phyloP scores from a whole-genome alignment of 352 stramenopile species.

The Phytopythium chamaehyphon region DNA sequence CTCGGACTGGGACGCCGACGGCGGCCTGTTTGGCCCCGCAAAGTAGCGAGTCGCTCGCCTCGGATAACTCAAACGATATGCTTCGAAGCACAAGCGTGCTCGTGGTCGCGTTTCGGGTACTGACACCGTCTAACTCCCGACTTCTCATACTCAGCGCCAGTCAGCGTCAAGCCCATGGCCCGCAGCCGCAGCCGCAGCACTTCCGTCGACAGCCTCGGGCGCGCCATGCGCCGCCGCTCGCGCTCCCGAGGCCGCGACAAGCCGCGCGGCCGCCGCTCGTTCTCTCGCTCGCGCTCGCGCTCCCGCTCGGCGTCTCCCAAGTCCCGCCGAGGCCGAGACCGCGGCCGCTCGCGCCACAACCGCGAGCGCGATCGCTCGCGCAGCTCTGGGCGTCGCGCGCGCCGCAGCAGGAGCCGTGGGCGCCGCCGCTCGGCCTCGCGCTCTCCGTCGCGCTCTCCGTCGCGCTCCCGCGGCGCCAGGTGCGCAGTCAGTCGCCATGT shows the following conservation, averaged over 20 bases:
- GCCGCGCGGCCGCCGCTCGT: conserved; percentile 12
- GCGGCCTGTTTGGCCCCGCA: conserved; percentile 56
- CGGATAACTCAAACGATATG: too few species aligned
- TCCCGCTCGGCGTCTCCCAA: conserved; percentile 24
- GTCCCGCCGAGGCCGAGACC: conserved; percentile 20
- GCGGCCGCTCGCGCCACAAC: conserved; percentile 17
- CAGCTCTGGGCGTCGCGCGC: conserved; percentile 14
- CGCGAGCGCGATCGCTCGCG: conserved; percentile 22
- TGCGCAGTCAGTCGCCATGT: conserved; percentile 5
- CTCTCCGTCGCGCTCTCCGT: conserved; percentile 15
- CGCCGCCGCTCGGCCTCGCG: conserved; percentile 16
- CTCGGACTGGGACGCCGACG: conserved; percentile 58
- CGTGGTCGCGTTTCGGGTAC: too few species aligned
- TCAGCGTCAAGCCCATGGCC: conserved; percentile 6
- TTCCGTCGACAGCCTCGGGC: conserved; percentile 67
- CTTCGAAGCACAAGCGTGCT: too few species aligned
- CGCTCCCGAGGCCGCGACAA: conserved; percentile 12
- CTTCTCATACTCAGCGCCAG: conserved; percentile 7
- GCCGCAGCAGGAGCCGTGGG: conserved; percentile 21
- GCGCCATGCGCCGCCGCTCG: conserved; percentile 14
- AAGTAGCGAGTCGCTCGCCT: conserved; percentile 25
- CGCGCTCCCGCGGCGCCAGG: conserved; percentile 9
- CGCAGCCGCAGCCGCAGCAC: conserved; percentile 45
- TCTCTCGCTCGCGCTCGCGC: conserved; percentile 22
- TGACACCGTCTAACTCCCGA: not conserved